Percentiles rank a stretch among this genome's conserved stretches.
Conservation (phyloP, 2,329 filamentous ascomycete species). For the Fonsecaea pedrosoi region DNA sequence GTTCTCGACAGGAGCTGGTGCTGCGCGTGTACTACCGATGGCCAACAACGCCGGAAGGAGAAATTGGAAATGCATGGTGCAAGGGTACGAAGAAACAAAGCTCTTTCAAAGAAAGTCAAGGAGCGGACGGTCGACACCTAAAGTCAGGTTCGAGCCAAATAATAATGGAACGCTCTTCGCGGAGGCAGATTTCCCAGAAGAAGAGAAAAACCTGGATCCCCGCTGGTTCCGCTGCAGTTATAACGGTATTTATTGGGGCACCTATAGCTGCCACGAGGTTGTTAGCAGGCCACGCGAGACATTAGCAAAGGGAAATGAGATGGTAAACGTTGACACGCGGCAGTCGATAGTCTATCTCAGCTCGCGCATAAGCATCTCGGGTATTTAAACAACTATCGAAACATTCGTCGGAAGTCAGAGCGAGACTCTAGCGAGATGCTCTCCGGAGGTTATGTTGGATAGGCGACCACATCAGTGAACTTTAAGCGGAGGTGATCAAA, state of each 20-base stretch:
- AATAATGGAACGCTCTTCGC: slow-evolving; percentile 17
- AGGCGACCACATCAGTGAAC: background rate
- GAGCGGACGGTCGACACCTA: slow-evolving; percentile 23
- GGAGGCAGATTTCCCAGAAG: slow-evolving; percentile 20
- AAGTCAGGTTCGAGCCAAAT: slow-evolving; percentile 19
- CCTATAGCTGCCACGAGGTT: slow-evolving; percentile 23
- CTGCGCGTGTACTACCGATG: slow-evolving; percentile 14
- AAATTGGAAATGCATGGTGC: slow-evolving; percentile 28
- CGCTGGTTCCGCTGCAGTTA: slow-evolving; percentile 7
- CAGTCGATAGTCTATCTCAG: slow-evolving; percentile 14
- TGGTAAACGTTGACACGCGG: background rate
- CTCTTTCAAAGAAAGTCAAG: slow-evolving; percentile 11
- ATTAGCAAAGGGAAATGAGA: slow-evolving; percentile 9
- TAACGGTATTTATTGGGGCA: slow-evolving; percentile 6
- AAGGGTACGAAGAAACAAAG: slow-evolving; percentile 4
- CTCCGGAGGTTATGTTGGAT: background rate
- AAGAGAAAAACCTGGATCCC: slow-evolving; percentile 8
- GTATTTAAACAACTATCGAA: slow-evolving; percentile 18
- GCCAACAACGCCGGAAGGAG: slow-evolving; percentile 30
- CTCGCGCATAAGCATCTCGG: slow-evolving; percentile 9
- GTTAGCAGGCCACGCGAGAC: slow-evolving; percentile 25
- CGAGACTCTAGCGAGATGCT: slow-evolving; percentile 10
- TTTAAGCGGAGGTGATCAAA: background rate
- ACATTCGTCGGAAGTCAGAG: slow-evolving; percentile 1
- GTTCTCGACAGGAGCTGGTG: slow-evolving; percentile 25